Conservation (phyloP, 345 rosid genomes). For the Laguncularia racemosa region DNA sequence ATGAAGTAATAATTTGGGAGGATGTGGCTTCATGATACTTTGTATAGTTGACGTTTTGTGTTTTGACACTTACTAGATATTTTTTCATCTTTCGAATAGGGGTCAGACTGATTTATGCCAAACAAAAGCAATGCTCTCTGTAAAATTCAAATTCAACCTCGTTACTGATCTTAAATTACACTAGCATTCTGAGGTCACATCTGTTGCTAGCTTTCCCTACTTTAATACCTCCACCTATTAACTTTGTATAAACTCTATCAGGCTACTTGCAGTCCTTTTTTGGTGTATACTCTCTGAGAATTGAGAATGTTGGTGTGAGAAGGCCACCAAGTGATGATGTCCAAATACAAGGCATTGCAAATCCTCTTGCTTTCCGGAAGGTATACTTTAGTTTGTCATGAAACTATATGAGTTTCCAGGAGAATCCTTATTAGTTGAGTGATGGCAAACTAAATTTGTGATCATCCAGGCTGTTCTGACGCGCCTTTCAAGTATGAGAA, state of each 20-base stretch:
- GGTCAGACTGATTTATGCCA: too few species aligned
- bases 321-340: slow-evolving; percentile 63
- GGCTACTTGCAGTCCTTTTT: slow-evolving; percentile 68
- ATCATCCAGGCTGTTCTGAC: slow-evolving; percentile 46
- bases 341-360: slow-evolving; percentile 54
- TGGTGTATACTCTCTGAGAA: slow-evolving; percentile 64
- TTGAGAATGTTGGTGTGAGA: slow-evolving; percentile 61
- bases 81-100: too few species aligned
- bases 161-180: too few species aligned
- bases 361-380: slow-evolving; percentile 64
- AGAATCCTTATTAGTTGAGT: too few species aligned
- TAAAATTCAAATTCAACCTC: too few species aligned
- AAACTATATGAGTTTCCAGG: not conserved
- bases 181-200: too few species aligned
- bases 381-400: slow-evolving; percentile 14
- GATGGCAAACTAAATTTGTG: not conserved
- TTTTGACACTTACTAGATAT: too few species aligned
- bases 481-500: slow-evolving; percentile 50
- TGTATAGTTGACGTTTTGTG: too few species aligned
- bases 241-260: slow-evolving; percentile 9
- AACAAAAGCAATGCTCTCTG: too few species aligned
- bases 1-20: too few species aligned
- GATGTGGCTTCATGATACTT: too few species aligned
- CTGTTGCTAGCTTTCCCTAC: not conserved
- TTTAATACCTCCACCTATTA: too few species aligned